A percentile compares a stretch with the other conserved stretches of the same genome.
These are phyloP conservation scores for Leccinum variicolor DNA, from an alignment of 768 basidiomycete species.

Conservation along the genomic window DNA sequence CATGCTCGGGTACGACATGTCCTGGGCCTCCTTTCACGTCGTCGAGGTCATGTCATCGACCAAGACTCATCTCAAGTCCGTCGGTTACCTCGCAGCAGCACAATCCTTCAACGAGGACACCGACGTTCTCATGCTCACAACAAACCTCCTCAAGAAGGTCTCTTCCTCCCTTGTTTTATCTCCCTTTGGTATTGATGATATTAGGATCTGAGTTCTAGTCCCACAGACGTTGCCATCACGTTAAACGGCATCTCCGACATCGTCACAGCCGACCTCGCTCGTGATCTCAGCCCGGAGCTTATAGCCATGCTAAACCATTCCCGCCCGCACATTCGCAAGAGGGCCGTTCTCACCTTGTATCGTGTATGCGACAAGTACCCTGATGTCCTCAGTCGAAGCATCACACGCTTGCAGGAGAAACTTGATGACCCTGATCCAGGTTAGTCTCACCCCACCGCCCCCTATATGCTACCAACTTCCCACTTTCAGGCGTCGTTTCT, in stretches of 20 bases:
- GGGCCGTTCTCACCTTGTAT: constrained; percentile 82
- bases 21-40: constrained; percentile 95
- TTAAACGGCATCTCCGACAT: constrained; percentile 83
- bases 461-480: neutral
- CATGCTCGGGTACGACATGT: constrained; percentile 95
- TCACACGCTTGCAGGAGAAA: constrained; percentile 72
- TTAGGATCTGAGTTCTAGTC: constrained; percentile 78
- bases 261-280: constrained; percentile 83
- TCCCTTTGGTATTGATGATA: constrained; percentile 8
- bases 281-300: constrained; percentile 84
- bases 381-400: constrained; percentile 63
- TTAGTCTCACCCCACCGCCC: constrained; percentile 22
- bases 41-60: constrained; percentile 98
- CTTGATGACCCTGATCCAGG: constrained; percentile 76
- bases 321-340: constrained; percentile 82
- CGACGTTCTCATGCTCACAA: constrained; percentile 96
- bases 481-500: constrained; percentile 74
- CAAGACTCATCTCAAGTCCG: constrained; percentile 81
- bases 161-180: constrained; percentile 15
- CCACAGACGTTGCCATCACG: constrained; percentile 71
- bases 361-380: constrained; percentile 81
- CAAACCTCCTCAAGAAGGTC: constrained; percentile 93
- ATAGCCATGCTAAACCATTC: constrained; percentile 88
- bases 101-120: constrained; percentile 93
- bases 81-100: constrained; percentile 91